Evolutionary conservation across 768 basidiomycete genomes (phyloP).

Genomic region (Boletus subcaerulescens): DNA sequence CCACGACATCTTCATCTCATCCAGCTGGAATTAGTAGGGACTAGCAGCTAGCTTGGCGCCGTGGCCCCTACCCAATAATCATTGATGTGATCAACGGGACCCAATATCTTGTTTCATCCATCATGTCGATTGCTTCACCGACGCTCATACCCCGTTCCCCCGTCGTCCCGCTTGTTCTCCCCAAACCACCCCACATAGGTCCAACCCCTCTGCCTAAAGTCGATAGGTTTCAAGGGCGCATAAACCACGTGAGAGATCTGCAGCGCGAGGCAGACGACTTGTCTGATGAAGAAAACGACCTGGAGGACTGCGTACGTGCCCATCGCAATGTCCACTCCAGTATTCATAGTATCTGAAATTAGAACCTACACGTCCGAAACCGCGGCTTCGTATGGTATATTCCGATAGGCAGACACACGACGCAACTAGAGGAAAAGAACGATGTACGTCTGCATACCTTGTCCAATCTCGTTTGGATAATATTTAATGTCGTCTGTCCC

Average conservation of each 20-base stretch:
- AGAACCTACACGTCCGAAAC: slow-evolving; percentile 61
- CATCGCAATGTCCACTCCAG: not conserved
- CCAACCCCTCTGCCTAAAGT: slow-evolving; percentile 53
- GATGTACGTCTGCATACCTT: slow-evolving; percentile 48
- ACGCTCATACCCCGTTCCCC: slow-evolving; percentile 68
- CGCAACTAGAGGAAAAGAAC: slow-evolving; percentile 81
- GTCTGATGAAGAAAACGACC: slow-evolving; percentile 78
- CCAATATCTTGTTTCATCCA: not conserved
- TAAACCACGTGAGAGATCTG: slow-evolving; percentile 65
- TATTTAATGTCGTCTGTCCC: not conserved
- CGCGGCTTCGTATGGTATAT: slow-evolving; percentile 67
- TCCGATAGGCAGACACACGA: slow-evolving; percentile 70
- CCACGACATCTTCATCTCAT: no score
- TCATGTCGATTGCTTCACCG: slow-evolving; percentile 59
- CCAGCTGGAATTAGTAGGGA: no score
- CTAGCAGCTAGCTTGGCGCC: no score
- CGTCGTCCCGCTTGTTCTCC: slow-evolving; percentile 63
- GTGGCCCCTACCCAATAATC: no score
- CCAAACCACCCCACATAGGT: slow-evolving; percentile 61
- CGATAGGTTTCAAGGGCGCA: slow-evolving; percentile 50
- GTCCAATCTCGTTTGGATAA: not conserved
- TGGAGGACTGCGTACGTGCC: slow-evolving; percentile 67
- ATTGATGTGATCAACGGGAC: no score
- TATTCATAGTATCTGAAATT: slow-evolving; percentile 3
- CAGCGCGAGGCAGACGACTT: slow-evolving; percentile 78